phyloP scores from a whole-genome alignment of 371 early-diverging fungal genomes.

The Blakeslea trispora region DNA sequence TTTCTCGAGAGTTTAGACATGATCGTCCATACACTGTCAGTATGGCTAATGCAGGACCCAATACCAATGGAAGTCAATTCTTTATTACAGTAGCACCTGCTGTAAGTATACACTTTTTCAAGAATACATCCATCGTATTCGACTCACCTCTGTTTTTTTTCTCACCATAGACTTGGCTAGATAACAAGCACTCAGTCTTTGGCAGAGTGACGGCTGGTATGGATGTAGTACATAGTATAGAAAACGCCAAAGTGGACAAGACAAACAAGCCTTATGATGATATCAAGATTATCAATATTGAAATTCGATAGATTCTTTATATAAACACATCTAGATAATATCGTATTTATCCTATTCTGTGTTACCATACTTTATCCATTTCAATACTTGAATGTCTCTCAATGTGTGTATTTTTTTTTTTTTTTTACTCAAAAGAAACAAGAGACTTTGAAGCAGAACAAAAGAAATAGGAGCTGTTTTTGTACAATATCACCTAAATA shows the following conservation, averaged over 20 bases:
- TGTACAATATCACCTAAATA: no score
- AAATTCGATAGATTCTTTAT: slow-evolving; percentile 55
- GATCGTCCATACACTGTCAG: slow-evolving; percentile 90
- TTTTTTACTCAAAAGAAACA: no score
- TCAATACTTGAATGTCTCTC: no score
- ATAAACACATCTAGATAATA: no score
- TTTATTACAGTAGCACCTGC: slow-evolving; percentile 95
- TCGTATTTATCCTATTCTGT: no score
- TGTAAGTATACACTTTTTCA: slow-evolving; percentile 54
- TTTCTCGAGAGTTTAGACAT: slow-evolving; percentile 77
- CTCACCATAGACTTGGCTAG: slow-evolving; percentile 80
- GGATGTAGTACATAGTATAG: slow-evolving; percentile 91
- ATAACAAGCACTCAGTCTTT: slow-evolving; percentile 97
- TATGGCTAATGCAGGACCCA: slow-evolving; percentile 98
- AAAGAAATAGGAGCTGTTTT: no score
- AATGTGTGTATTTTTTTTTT: no score
- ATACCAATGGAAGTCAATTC: slow-evolving; percentile 95
- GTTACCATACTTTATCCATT: no score
- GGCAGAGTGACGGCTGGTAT: slow-evolving; percentile 94
- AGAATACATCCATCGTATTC: no score
- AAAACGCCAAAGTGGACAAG: slow-evolving; percentile 73
- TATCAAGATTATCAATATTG: slow-evolving; percentile 70
- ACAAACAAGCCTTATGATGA: slow-evolving; percentile 82
- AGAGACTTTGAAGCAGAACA: no score
- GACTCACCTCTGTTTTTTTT: slow-evolving; percentile 7